A percentile compares a stretch with the other conserved stretches of the same genome.
Evolutionary conservation across 495 filamentous ascomycete genomes (phyloP).

Genomic region (Podospora australis): DNA sequence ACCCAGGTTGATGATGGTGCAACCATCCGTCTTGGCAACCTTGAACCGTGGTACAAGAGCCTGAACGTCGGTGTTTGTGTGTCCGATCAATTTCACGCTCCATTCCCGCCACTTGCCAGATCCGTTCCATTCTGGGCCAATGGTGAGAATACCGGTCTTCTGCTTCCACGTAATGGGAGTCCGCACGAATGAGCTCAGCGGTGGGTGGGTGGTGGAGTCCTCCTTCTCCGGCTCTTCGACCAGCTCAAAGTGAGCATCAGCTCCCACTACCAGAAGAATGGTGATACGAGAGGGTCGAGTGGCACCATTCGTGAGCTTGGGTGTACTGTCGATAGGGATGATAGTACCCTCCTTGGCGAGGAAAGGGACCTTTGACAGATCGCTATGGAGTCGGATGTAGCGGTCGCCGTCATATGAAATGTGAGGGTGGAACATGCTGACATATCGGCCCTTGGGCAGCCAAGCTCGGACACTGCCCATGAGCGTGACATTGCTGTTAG

Average conservation of each 20-base stretch:
- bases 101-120: conserved; percentile 13
- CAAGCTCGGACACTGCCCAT: conserved; percentile 39
- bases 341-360: conserved; percentile 50
- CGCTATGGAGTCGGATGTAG: conserved; percentile 38
- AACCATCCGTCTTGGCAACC: conserved; percentile 4
- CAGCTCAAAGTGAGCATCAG: conserved; percentile 38
- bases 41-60: conserved; percentile 2
- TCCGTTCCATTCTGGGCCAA: conserved; percentile 20
- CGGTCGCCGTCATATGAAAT: conserved; percentile 48
- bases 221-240: conserved; percentile 36
- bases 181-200: conserved; percentile 15
- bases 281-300: conserved; percentile 34
- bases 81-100: conserved; percentile 17
- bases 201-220: conserved; percentile 8
- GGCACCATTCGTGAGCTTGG: conserved; percentile 35
- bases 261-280: conserved; percentile 47
- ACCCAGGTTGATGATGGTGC: conserved; percentile 10
- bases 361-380: conserved; percentile 39
- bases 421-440: conserved; percentile 45
- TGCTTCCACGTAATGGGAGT: conserved; percentile 26
- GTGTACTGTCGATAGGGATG: conserved; percentile 40
- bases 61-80: conserved; percentile 8
- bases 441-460: conserved; percentile 43
- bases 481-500: conserved; percentile 32
- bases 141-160: conserved; percentile 15